phyloP scores from a whole-genome alignment of 192 early-diverging fungal species.

The Coemansia sp. region DNA sequence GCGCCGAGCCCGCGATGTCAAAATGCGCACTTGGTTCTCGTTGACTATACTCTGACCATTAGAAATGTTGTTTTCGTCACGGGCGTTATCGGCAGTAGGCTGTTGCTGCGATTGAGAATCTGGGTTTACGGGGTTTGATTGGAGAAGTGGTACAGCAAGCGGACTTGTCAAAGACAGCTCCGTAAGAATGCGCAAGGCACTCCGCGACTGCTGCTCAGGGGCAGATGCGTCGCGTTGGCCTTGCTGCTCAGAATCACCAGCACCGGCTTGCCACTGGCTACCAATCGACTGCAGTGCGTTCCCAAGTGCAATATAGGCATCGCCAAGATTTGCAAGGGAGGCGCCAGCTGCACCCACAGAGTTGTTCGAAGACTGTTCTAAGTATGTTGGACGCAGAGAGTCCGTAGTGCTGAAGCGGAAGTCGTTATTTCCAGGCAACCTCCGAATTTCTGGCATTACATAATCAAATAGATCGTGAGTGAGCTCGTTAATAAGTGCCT shows the following conservation, averaged over 20 bases:
- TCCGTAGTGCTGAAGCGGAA: constrained; percentile 14
- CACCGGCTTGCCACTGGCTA: constrained; percentile 22
- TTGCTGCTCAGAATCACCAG: background rate
- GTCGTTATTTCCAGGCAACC: constrained; percentile 21
- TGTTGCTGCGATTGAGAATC: background rate
- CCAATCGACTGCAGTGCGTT: constrained; percentile 33
- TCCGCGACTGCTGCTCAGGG: constrained; percentile 13
- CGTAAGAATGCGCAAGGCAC: constrained; percentile 10
- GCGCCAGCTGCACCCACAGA: constrained; percentile 19
- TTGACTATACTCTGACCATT: background rate
- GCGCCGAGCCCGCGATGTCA: constrained; percentile 3
- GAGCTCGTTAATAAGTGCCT: constrained; percentile 42
- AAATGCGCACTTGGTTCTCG: constrained; percentile 6
- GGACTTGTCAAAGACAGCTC: constrained; percentile 18
- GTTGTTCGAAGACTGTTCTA: constrained; percentile 13
- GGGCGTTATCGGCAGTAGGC: background rate
- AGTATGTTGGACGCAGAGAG: constrained; percentile 13
- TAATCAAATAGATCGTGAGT: constrained; percentile 22
- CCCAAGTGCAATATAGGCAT: constrained; percentile 43
- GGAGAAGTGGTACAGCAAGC: constrained; percentile 29
- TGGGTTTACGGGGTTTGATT: background rate
- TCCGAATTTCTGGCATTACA: constrained; percentile 31
- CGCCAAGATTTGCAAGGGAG: constrained; percentile 27
- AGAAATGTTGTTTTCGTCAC: background rate
- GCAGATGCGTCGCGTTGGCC: background rate